phyloP scores from a whole-genome alignment of 2,329 filamentous ascomycete genomes.

The Allantophomopsis cytisporea region DNA sequence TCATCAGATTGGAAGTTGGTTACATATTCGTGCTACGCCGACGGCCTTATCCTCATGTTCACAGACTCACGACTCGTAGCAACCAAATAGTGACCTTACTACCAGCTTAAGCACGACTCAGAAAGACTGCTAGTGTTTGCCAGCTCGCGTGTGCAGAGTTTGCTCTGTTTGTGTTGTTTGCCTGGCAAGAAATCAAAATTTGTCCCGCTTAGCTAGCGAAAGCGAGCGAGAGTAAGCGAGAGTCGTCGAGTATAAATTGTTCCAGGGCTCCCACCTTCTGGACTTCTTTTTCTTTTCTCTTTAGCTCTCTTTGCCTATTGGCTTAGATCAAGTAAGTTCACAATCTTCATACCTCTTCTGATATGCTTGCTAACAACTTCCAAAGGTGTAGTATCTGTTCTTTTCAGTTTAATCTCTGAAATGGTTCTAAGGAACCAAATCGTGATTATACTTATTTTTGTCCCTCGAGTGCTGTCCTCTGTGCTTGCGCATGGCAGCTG shows the following conservation, averaged over 20 bases:
- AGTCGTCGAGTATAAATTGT: background rate
- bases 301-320: conserved; percentile 42
- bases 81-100: no score
- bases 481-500: conserved; percentile 52
- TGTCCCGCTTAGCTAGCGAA: background rate
- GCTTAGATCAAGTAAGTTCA: conserved; percentile 47
- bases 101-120: no score
- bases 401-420: conserved; percentile 94
- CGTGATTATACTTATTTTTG: conserved; percentile 75
- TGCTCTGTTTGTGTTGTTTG: background rate
- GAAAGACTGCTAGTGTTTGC: no score
- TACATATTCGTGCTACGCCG: no score
- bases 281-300: conserved; percentile 32
- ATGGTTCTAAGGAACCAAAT: conserved; percentile 58
- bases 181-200: background rate
- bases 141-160: background rate
- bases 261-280: conserved; percentile 5
- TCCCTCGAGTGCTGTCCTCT: conserved; percentile 37
- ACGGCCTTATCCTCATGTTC: no score
- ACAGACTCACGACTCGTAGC: no score
- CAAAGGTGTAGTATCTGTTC: conserved; percentile 87
- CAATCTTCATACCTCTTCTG: background rate
- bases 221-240: background rate
- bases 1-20: no score
- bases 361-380: background rate